A percentile compares a stretch with the other conserved stretches of the same genome.
These are phyloP conservation scores for Thraustochytrium sp. DNA, from an alignment of 352 stramenopile genomes.

Conservation along the genomic window DNA sequence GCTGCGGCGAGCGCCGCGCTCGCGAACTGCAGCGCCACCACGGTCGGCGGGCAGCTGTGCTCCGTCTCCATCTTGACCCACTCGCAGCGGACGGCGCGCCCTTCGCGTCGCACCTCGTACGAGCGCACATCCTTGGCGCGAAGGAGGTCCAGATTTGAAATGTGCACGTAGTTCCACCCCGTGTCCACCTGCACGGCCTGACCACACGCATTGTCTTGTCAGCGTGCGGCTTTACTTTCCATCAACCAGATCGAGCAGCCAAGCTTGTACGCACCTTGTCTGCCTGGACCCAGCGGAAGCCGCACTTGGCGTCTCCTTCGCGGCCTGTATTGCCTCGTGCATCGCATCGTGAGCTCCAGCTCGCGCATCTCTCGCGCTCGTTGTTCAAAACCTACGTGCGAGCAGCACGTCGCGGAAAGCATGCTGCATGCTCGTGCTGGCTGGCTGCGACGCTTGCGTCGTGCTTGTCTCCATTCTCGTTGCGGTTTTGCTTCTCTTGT, in stretches of 20 bases:
- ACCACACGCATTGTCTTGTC: neutral
- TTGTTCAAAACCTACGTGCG: neutral
- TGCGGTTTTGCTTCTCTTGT: too few species aligned
- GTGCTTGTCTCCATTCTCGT: too few species aligned
- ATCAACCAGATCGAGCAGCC: too few species aligned
- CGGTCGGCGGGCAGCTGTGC: neutral
- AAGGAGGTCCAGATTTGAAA: neutral
- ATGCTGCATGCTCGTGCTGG: too few species aligned
- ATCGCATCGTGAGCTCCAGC: too few species aligned
- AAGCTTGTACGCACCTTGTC: neutral
- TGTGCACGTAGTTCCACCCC: neutral
- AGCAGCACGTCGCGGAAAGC: neutral
- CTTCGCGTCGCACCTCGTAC: neutral
- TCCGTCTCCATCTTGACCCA: neutral
- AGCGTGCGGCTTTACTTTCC: neutral
- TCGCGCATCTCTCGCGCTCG: too few species aligned
- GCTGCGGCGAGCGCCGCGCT: neutral
- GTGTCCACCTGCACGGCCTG: neutral
- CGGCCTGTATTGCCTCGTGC: too few species aligned
- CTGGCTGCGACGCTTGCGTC: too few species aligned
- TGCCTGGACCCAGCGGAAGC: neutral
- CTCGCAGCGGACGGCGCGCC: neutral
- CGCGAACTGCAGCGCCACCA: neutral
- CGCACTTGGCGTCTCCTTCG: neutral
- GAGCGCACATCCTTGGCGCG: neutral